phyloP scores from a whole-genome alignment of 2,329 filamentous ascomycete genomes.

The Pseudogymnoascus sp. region DNA sequence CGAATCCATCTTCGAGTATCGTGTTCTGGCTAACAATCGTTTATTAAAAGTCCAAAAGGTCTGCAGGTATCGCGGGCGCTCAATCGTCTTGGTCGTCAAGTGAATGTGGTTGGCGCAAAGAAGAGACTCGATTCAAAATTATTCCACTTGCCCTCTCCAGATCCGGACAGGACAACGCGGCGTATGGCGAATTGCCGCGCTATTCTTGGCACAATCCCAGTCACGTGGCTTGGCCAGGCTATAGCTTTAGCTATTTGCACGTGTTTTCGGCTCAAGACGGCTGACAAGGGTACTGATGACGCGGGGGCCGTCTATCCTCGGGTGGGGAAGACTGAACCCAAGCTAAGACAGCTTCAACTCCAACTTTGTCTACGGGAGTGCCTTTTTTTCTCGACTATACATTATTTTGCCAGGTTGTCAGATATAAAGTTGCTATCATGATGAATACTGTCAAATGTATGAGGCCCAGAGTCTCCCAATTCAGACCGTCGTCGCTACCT shows the following conservation, averaged over 20 bases:
- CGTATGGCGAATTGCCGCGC: neutral
- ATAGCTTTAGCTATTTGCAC: neutral
- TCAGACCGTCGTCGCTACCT: conserved; percentile 17
- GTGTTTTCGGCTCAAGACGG: conserved; percentile 7
- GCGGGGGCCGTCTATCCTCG: neutral
- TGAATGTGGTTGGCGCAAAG: conserved; percentile 1
- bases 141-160: conserved; percentile 5
- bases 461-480: conserved; percentile 25
- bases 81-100: neutral
- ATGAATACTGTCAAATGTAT: conserved; percentile 25
- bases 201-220: conserved; percentile 3
- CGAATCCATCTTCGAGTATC: conserved; percentile 61
- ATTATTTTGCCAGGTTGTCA: conserved; percentile 4
- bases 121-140: conserved; percentile 3
- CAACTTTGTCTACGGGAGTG: conserved; percentile 1
- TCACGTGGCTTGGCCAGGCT: conserved; percentile 2
- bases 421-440: conserved; percentile 6
- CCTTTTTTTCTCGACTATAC: neutral
- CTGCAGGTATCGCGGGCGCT: neutral
- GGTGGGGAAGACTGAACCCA: conserved; percentile 6
- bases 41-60: neutral
- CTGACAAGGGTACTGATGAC: conserved; percentile 1
- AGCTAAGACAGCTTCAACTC: conserved; percentile 4
- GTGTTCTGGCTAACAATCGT: neutral
- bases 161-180: conserved; percentile 7